Base-by-base conservation (phyloP, 495 filamentous ascomycete species). In the Penicillium macrosclerotiorum region DNA sequence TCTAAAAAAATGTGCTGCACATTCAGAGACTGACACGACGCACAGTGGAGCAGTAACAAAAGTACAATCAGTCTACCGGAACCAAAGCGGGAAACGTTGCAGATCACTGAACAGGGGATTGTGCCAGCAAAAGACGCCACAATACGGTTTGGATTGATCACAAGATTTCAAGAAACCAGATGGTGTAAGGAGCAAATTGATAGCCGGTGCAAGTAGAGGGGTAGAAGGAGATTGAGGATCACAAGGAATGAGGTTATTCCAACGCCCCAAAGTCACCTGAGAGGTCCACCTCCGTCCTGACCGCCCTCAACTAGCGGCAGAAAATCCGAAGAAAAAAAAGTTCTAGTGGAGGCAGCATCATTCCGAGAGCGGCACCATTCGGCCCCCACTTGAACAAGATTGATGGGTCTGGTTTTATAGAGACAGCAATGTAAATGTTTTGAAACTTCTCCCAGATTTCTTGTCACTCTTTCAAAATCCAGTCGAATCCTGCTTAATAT, bases 221-320 rank as follows among this genome's bases (percentile, higher is more conserved):
- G 43, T 36, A 18, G 18, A 11, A 41, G 31, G 40, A 13, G 42
- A 24, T 35, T 24, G 20, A 29, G 19, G 31, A 51, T 51, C 35
- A 45, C 18, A 20, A 51, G 50, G 45, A 32, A 58, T 58, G 55
- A 59, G 53, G 53, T 52, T 62, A 59, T 62, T 57, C 55, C 48
- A 55, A 57, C n/a, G n/a, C n/a, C n/a, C 51, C 59, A 23, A 54
- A 60, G 51, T 57, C 59, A 57, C 48, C 52, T 57, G 59, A 62
- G 43, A 49, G 22, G 42, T 18, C 51, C 29, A 45, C 42, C 37
- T 42, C 25, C 35, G 42, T 22, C 5, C 18, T 37, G 17, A 51
- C 42, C 49, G 53, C 54, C 44, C 26, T 37, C 5, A 24, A 20
- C 12, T n/a, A 5, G 4, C 8, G 45, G 55, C 51, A 55, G 51